Evolutionary conservation across 768 basidiomycete genomes (phyloP), one percentile per base, ranked within the genome.

Genomic region (Gyrodon lividus): DNA sequence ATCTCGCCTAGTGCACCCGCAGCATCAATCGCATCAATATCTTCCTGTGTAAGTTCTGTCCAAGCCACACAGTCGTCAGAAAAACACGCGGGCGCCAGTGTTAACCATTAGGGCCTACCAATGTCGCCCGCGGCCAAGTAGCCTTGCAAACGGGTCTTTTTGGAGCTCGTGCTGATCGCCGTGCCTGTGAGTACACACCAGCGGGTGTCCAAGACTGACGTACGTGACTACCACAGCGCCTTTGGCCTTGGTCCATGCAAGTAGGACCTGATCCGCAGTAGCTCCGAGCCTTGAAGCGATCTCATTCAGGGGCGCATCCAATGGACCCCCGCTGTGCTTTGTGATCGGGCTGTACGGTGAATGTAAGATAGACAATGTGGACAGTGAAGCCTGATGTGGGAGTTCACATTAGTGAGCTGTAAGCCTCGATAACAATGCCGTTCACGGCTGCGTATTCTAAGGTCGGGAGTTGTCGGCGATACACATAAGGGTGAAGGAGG

Each of bases 241-340:
- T 63, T 90, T 89, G 6, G 79, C 73, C 60, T 82, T 86, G 5
- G 79, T 77, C 87, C 87, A 88, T 1, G 86, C 84, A 7, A 89
- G 72, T 5, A 89, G 71, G 8, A 88, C 77, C 62, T 90, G 87
- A 26, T 87, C 87, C 2, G 77, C 70, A 3, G 77, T 77, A 16
- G 75, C 80, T 7, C 73, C 70, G 20, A 81, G 73, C 6, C 77
- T 70, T 8, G 70, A 61, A 0, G 84, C 80, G 31, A 87, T 83
- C 14, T 69, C 65, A 31, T 73, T 70, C 39, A 89, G 65, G 0
- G 84, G 83, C 20, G 67, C 74, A 59, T 87, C 85, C 9, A 89
- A 71, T 2, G 86, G 81, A 3, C 87, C 87, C 3, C 82, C 84
- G 1, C 82, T 80, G 37, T 68, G 67, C 20, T 62, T 62, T 0